Conservation (phyloP, 2,329 filamentous ascomycete species). For the Botrytis pseudocinerea region DNA sequence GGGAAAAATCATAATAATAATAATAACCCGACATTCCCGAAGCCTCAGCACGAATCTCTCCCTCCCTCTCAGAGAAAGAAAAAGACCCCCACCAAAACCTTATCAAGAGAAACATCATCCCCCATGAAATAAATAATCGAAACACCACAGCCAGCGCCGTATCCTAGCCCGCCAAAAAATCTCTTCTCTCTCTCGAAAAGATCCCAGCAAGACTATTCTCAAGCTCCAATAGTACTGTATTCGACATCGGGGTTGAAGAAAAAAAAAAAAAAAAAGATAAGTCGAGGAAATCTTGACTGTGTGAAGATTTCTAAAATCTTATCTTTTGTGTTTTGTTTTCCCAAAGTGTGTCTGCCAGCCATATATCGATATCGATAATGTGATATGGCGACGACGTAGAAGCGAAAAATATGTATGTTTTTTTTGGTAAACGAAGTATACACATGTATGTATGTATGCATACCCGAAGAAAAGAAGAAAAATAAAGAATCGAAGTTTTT, state of each 20-base stretch:
- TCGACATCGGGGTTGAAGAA: neutral
- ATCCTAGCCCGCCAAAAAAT: neutral
- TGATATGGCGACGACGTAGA: neutral
- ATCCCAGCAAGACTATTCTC: neutral
- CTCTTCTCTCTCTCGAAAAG: neutral
- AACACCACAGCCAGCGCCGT: neutral
- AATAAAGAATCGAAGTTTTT: slow-evolving; percentile 3
- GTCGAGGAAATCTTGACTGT: neutral
- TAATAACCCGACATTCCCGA: neutral
- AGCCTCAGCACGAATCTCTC: neutral
- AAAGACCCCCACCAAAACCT: neutral
- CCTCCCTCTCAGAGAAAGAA: too few species aligned
- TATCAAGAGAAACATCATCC: slow-evolving; percentile 7
- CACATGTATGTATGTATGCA: neutral
- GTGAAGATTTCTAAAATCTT: neutral
- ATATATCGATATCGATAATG: neutral
- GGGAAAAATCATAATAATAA: neutral
- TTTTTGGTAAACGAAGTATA: neutral
- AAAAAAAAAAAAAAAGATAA: neutral
- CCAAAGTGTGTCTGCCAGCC: neutral
- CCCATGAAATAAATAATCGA: neutral
- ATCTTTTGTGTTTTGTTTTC: neutral
- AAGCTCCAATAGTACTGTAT: neutral
- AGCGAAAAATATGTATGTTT: neutral
- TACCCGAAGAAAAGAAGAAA: too few species aligned